Base-by-base conservation (phyloP, 805 yeast species). In the Yamadazyma nakazawae region DNA sequence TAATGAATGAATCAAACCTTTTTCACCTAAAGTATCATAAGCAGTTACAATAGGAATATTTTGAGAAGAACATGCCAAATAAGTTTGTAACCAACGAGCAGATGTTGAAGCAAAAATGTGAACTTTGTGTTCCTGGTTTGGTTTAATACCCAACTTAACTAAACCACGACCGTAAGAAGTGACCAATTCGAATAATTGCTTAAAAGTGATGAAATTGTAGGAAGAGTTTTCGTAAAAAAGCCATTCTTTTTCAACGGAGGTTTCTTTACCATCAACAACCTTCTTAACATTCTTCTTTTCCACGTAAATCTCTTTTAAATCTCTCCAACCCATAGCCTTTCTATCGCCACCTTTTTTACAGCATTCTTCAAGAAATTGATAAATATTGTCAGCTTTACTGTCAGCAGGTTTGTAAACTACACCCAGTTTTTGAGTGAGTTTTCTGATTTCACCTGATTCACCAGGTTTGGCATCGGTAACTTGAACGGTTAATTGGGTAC, bases 81-180 rank as follows among this genome's bases (percentile, higher is more conserved):
- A 92, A 28, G 88, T 79, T 69, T 88, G 86, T 88, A 92, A 80
- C 98, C 98, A 92, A 61, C 81, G 81, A 47, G 80, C 84, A 13
- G 96, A 86, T 12, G 99, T 94, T 17, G 87, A 67, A 21, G 97
- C 97, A 68, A 84, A 94, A 45, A 92, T 78, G 65, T 90, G 97
- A 56, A 92, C 63, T 55, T 79, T 80, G 54, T 83, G 84, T 28
- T 67, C 68, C 54, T 78, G 76, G 24, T 65, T 63, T 16, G 95
- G 89, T 52, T 68, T 58, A 50, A 94, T 55, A 11, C 98, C 99
- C 36, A 85, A 62, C 55, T 81, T 74, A 43, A 80, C 74, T 48
- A 94, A 75, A 51, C 97, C 99, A 48, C 82, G 78, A 52, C 96
- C 94, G 51, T 79, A 74, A 49, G 70, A 64, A 52, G 74, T 72